Base-by-base conservation (phyloP, 371 early-diverging fungal genomes). In the Parasitella parasitica region DNA sequence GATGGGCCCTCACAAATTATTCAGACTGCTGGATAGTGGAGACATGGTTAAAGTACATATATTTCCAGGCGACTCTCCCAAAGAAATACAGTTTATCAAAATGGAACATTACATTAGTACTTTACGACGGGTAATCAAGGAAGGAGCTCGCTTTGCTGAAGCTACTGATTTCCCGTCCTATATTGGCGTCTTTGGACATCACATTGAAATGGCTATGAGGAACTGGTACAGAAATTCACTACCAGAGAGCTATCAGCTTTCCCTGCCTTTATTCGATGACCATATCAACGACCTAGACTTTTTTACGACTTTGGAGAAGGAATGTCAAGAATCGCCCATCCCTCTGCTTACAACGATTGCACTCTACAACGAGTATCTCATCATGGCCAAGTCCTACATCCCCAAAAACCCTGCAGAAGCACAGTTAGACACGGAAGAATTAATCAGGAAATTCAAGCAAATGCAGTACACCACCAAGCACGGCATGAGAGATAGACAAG, bases 131-230 rank as follows among this genome's bases (percentile, higher is more conserved):
- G 39, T 36, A 6, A 59, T 71, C n/a, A 66, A 67, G 22, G 36
- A 62, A 0, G 48, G 65, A 0, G 64, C 34, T 11, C 8, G 28
- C 11, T 16, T 2, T 27, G 49, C 39, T 11, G 38, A 15, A 7
- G 60, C 56, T 2, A 7, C 55, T 0, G 68, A 71, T 49, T 26
- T 70, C 0, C 48, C 56, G 11, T 53, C 52, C 0, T 71, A 62
- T 35, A 60, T 78, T 8, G 68, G 67, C 13, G 48, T 54, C 7
- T 64, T 78, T 43, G 64, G 73, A 8, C 75, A 78, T 39, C 66
- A 67, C 9, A 54, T 75, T 16, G 78, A 78, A 34, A 72, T 75
- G 72, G 61, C 59, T 0, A 67, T 77, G 64, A 62, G 73, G 2
- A 48, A 64, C 28, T 80, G 80, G 77, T 80, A 80, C 35, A 39